Evolutionary conservation across 2,329 filamentous ascomycete species (phyloP), one percentile per base, ranked within the genome.

Genomic region (Fusarium albidum): DNA sequence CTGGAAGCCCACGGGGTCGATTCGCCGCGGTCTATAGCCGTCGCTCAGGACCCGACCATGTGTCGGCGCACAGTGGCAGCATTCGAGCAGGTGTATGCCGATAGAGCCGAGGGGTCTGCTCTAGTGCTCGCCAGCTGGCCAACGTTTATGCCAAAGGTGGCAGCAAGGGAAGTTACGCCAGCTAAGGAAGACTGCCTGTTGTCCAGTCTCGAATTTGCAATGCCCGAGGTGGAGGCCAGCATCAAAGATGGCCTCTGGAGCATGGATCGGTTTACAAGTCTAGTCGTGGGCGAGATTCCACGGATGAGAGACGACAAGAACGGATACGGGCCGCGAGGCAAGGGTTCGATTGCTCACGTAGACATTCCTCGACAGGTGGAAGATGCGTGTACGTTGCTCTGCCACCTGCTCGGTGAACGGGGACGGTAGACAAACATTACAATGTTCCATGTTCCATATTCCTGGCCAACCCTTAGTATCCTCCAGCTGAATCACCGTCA

Each of bases 11-110:
- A 59, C 21, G 59, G 57, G 6, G 47, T 61, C 26, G 32, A 15
- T n/a, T 59, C 53, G 2, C 62, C 62, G n/a, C 26, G 33, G 17
- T 65, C 57, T 11, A 52, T 65, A 18, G 44, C 61, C 9, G 48
- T 64, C 15, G 52, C 59, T 12, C 63, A 65, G 17, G 59, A 64
- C 25, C 63, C 57, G 3, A 65, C 57, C 9, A 64, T 65, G 63
- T 61, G 49, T 26, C 37, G 59, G 9, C 53, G 62, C 13, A 64
- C 59, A 9, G 28, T 57, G 12, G 54, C 62, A 9, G 56, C 54
- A 9, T 65, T 65, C 31, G 32, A 57, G 27, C 42, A 57, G 12
- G 44, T 56, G 5, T 65, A 62, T n/a, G 25, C 27, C 9, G 53
- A 52, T 18, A 44, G 31, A 14, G 17, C 21, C 21, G 9, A 4